Evolutionary conservation across 805 yeast species (phyloP), one percentile per base, ranked within the genome.

Genomic region (Kodamaea laetipori): DNA sequence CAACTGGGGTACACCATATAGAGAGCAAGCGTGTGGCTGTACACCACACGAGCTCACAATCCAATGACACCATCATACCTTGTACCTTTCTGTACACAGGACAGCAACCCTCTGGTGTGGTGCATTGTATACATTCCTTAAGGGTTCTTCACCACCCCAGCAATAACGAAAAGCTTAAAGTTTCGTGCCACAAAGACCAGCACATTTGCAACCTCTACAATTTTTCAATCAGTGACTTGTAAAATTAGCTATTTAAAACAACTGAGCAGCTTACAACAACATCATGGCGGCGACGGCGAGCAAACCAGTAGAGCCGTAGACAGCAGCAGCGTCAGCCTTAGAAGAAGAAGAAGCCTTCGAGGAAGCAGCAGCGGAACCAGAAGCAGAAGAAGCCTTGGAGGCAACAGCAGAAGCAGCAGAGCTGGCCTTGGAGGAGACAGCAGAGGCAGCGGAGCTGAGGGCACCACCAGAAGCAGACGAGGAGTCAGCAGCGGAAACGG

Each of bases 241-340:
- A 6, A 21, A 6, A 6, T 6, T 6, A 21, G 24, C 33, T 30
- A 30, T 30, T 30, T 12, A 16, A 8, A 21, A 19, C n/a, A n/a
- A n/a, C 10, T 26, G 27, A 19, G 12, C 12, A 11, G 23, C 43
- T 49, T 58, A 61, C 44, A 61, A 50, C 49, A 61, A 58, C 39
- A 59, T 48, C 37, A 52, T 37, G 43, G 63, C 66, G 36, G 60
- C 63, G 25, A 55, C 43, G 33, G 56, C 63, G 46, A 57, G 62
- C 32, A 57, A 48, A 34, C 57, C 53, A 43, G 57, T 56, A 28
- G 54, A 54, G 36, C 57, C 64, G 37, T 35, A 42, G 33, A 23
- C 47, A 18, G 46, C 49, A 13, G 31, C 39, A 24, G 49, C 46
- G 19, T 12, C 48, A 32, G 37, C 41, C 45, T 46, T 46, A 26